Conservation (phyloP, 257 asterid genomes). For the Nicotiana obtusifolia region DNA sequence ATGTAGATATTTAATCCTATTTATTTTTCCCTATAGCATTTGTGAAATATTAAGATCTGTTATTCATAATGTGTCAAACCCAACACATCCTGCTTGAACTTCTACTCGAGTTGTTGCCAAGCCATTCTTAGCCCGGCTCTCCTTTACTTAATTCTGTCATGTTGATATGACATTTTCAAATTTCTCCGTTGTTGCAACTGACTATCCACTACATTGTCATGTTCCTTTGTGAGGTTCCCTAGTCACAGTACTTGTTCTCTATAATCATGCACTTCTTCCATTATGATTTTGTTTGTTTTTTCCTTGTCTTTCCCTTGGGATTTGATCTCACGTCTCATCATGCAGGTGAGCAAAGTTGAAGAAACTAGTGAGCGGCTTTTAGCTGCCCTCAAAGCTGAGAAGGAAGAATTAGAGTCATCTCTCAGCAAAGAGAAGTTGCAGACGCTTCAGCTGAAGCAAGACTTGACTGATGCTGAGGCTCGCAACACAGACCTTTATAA, state of each 20-base stretch:
- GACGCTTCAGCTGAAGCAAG: conserved; percentile 60
- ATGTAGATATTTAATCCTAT: not conserved
- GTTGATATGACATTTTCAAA: not conserved
- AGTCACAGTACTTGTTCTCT: not conserved
- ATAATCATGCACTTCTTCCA: not conserved
- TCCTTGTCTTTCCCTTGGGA: not conserved
- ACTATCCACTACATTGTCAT: not conserved
- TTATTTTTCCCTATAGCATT: not conserved
- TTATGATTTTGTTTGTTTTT: not conserved
- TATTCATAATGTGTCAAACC: not conserved
- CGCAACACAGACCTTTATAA: conserved; percentile 69
- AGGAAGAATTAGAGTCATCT: conserved; percentile 66
- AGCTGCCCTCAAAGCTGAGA: conserved; percentile 55
- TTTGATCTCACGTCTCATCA: conserved; percentile 7
- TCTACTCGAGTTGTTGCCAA: not conserved
- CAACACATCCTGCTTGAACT: not conserved
- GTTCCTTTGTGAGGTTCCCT: not conserved
- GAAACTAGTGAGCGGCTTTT: conserved; percentile 48
- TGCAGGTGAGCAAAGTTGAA: conserved; percentile 56
- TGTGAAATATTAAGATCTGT: not conserved
- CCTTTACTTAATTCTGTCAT: not conserved
- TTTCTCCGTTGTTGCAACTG: not conserved
- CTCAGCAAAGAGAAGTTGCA: conserved; percentile 68
- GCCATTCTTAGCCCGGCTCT: not conserved
- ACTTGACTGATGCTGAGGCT: conserved; percentile 63